Evolutionary conservation across 805 yeast genomes (phyloP).

Genomic region (Candida saitoana): DNA sequence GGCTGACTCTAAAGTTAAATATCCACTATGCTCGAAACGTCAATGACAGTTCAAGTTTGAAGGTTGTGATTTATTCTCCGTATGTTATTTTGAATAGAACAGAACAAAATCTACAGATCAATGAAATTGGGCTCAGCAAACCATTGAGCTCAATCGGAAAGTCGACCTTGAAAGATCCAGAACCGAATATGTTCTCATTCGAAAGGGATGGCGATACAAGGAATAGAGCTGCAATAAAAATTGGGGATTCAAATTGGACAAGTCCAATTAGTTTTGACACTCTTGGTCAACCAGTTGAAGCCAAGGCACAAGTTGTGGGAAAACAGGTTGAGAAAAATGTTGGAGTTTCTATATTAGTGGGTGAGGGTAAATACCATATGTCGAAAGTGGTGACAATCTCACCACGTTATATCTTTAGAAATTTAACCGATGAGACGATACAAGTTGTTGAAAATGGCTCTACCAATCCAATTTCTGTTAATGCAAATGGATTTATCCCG

Average conservation of each 20-base stretch:
- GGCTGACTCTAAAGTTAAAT: constrained; percentile 60
- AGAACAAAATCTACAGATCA: constrained; percentile 56
- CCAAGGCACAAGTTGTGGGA: constrained; percentile 43
- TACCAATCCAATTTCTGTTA: constrained; percentile 44
- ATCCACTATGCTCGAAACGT: constrained; percentile 58
- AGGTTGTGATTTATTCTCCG: constrained; percentile 74
- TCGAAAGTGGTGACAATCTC: constrained; percentile 75
- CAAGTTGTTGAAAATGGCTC: constrained; percentile 68
- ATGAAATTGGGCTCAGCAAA: constrained; percentile 49
- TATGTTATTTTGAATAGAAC: constrained; percentile 81
- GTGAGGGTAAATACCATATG: constrained; percentile 75
- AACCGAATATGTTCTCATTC: constrained; percentile 85
- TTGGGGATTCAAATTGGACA: constrained; percentile 72
- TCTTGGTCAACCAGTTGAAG: constrained; percentile 72
- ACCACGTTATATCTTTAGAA: constrained; percentile 77
- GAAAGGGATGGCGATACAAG: constrained; percentile 52
- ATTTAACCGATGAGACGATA: constrained; percentile 52
- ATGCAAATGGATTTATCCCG: constrained; percentile 48
- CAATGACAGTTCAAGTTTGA: constrained; percentile 54
- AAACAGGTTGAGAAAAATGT: constrained; percentile 61
- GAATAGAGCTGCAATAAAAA: constrained; percentile 61
- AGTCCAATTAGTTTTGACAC: constrained; percentile 80
- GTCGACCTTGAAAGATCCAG: constrained; percentile 23
- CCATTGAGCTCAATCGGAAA: constrained; percentile 45
- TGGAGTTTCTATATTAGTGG: constrained; percentile 75